Evolutionary conservation across 139 green algal species (phyloP).

Genomic region (Chlamydomonas asymmetrica): DNA sequence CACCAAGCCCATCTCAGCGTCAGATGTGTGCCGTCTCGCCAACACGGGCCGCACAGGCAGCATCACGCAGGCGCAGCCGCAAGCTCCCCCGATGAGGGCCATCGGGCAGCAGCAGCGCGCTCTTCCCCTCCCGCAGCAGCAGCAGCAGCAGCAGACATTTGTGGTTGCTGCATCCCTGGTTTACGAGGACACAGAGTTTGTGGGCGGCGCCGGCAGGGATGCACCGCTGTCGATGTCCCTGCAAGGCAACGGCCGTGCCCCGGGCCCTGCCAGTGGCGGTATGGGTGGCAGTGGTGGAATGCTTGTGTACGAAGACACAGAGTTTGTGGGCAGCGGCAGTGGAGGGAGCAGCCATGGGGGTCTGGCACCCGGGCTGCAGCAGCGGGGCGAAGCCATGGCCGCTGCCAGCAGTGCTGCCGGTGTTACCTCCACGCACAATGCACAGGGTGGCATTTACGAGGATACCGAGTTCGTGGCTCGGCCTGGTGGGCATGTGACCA

Average conservation of each 20-base stretch:
- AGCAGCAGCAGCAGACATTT: too few species aligned
- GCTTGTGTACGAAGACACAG: constrained; percentile 37
- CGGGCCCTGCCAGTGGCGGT: too few species aligned
- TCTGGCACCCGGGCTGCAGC: not conserved
- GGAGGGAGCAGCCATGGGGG: not conserved
- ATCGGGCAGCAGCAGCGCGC: not conserved
- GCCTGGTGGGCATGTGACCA: too few species aligned
- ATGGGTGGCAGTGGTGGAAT: too few species aligned
- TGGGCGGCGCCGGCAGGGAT: not conserved
- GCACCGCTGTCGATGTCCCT: not conserved
- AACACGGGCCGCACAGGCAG: constrained; percentile 18
- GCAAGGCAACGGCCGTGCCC: not conserved
- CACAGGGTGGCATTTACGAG: constrained; percentile 14
- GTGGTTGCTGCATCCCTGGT: not conserved
- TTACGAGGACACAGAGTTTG: constrained; percentile 30
- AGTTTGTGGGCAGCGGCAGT: not conserved
- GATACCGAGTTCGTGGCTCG: constrained; percentile 25
- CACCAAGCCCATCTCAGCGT: constrained; percentile 32
- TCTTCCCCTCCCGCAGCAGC: constrained; percentile 6
- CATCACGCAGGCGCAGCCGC: not conserved
- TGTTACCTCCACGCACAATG: not conserved
- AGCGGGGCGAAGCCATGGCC: not conserved
- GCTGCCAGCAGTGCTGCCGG: not conserved
- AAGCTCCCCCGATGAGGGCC: not conserved
- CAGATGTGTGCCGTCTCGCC: constrained; percentile 46